These are phyloP conservation scores for Aspergillus leporis DNA, from an alignment of 495 filamentous ascomycete genomes.

Conservation along the genomic window DNA sequence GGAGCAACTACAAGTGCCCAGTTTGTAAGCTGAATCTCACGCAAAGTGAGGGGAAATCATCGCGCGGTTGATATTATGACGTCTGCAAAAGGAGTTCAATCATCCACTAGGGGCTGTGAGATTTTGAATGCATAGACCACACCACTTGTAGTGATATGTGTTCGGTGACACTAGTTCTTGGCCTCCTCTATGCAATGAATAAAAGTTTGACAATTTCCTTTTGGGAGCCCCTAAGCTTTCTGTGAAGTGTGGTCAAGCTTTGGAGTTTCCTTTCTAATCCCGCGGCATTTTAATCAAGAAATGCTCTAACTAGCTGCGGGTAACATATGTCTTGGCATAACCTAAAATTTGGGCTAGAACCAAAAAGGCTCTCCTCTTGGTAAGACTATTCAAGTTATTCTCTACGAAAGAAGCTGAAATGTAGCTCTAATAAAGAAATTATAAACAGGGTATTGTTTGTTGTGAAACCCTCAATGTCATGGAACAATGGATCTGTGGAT, in stretches of 20 bases:
- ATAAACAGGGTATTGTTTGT: no score
- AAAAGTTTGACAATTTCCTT: neutral
- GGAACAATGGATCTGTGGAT: no score
- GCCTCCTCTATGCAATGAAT: neutral
- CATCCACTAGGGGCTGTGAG: neutral
- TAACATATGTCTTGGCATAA: slow-evolving; percentile 1
- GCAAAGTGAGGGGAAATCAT: neutral
- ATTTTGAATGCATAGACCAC: neutral
- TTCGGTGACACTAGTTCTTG: neutral
- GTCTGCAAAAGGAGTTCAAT: neutral
- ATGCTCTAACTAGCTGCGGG: neutral
- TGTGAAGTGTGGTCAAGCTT: neutral
- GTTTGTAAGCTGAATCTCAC: neutral
- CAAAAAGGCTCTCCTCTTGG: neutral
- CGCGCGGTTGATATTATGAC: neutral
- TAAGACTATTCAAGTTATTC: neutral
- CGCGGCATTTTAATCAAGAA: neutral
- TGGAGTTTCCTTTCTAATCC: neutral
- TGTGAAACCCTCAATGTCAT: no score
- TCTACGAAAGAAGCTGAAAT: no score
- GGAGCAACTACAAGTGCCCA: neutral
- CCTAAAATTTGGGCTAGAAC: neutral
- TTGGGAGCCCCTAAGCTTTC: neutral
- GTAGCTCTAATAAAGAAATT: no score
- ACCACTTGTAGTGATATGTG: neutral